Evolutionary conservation across 805 yeast species (phyloP), one percentile per base, ranked within the genome.

Genomic region (Wickerhamomyces xylosicus): DNA sequence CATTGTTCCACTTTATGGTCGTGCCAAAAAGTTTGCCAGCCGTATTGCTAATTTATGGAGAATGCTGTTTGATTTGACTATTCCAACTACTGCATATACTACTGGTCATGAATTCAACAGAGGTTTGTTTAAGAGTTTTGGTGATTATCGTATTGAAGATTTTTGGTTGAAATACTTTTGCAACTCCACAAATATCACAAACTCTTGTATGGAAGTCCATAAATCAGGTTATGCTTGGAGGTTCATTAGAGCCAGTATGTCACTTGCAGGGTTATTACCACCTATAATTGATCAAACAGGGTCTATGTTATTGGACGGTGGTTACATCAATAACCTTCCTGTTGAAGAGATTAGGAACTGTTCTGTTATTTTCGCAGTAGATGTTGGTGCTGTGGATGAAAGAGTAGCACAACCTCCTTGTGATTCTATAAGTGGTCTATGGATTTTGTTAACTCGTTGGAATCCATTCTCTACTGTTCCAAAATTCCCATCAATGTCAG

Each of bases 41-140:
- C 69, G 97, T 49, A 67, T 90, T 45, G 74, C 90, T 0, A 82
- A 95, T 2, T 43, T 83, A 3, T 90, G 98, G 98, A 68, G 97
- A 49, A 75, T 83, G 53, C 43, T 81, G 2, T 61, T 84, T 22
- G 98, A 90, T 56, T 60, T 92, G 50, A 90, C 98, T 0, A 83
- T 89, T 58, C 98, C 98, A 0, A 79, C 85, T 2, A 87, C 96
- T 0, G 82, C 97, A 1, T 90, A 94, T 55, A 84, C 95, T 10
- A 92, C 98, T 1, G 98, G 98, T 1, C 95, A 92, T 59, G 97
- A 87, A 58, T 90, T 90, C 60, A 90, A 90, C 58, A 69, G 97
- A 48, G 97, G 98, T 37, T 76, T 90, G n/a, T 92, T 97, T 96
- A 90, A 92, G 58, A 76, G 85, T 0, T 84, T 90, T 63, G 97